Conservation (phyloP, 2,329 filamentous ascomycete genomes). For the Metarhizium album region DNA sequence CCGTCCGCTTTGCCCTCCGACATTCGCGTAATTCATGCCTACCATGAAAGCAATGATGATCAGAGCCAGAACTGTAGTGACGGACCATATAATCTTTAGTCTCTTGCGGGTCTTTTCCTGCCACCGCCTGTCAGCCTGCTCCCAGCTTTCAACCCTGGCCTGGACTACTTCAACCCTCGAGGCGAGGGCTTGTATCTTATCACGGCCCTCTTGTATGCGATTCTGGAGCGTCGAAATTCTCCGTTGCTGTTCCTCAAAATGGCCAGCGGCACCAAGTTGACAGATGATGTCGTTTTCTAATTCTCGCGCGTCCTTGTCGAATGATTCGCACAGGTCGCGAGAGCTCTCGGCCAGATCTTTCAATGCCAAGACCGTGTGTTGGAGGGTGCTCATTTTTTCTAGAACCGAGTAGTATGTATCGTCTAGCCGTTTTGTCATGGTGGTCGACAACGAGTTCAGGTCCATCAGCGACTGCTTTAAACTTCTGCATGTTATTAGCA, state of each 20-base stretch:
- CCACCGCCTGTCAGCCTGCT: constrained; percentile 55
- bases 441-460: constrained; percentile 49
- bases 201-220: constrained; percentile 49
- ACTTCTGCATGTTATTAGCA: constrained; percentile 26
- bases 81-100: constrained; percentile 52
- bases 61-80: constrained; percentile 39
- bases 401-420: constrained; percentile 64
- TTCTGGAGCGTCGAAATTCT: constrained; percentile 51
- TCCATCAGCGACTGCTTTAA: constrained; percentile 40
- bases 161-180: constrained; percentile 54
- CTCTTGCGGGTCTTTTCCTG: constrained; percentile 56
- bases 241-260: constrained; percentile 54
- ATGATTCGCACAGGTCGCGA: constrained; percentile 44
- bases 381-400: constrained; percentile 54
- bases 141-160: constrained; percentile 55
- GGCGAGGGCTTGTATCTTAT: constrained; percentile 48
- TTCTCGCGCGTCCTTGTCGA: constrained; percentile 47
- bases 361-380: constrained; percentile 52
- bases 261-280: constrained; percentile 49
- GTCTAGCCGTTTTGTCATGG: constrained; percentile 56
- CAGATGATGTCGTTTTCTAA: constrained; percentile 48
- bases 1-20: constrained; percentile 1
- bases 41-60: constrained; percentile 34
- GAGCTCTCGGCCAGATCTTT: constrained; percentile 56
- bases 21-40: constrained; percentile 15